Base-by-base conservation (phyloP, 2,329 filamentous ascomycete genomes). In the Aureobasidium lini region DNA sequence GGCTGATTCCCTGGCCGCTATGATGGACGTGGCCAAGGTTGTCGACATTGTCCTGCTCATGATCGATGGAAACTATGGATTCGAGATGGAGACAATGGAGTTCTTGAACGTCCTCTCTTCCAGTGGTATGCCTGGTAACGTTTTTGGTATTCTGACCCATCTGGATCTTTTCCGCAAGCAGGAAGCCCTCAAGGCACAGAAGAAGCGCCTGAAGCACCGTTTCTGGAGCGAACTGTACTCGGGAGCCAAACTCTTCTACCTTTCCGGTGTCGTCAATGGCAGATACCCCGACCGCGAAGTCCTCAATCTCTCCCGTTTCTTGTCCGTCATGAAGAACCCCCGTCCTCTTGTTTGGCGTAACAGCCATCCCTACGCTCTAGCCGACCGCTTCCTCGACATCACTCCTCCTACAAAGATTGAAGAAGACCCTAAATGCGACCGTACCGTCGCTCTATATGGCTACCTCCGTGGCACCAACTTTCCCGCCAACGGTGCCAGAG, bases 31-130 rank as follows among this genome's bases (percentile, higher is more conserved):
- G 60, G 90, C 94, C 61, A 99, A 99, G 75, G 89, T 99, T 44
- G 94, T 95, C 16, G 94, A 99, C 72, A 96, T 99, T 68, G 90
- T 97, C 6, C 81, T 99, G 52, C 82, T 99, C 60, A 94, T 99
- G 89, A 99, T 99, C 67, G 94, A 99, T 71, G 95, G 94, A 59
- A 97, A 97, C 75, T 99, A 89, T 69, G 95, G 94, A 13, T 99
- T 99, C 70, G 94, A 99, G 76, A 99, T 99, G 94, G 94, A 99
- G 80, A 99, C 94, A 0, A 99, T 99, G 94, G 94, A 99, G 75
- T 99, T 99, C 63, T 78, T 99, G 69, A 97, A 96, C 67, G 86
- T 96, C 16, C 79, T 99, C 53, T 88, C 89, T n/a, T 85, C 90
- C 2, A 95, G 89, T 32, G 94, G 94, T 73, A 97, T 99, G 93